Evolutionary conservation across 495 filamentous ascomycete species (phyloP), one percentile per base, ranked within the genome.

Genomic region (Hypoxylon crocopeplum): DNA sequence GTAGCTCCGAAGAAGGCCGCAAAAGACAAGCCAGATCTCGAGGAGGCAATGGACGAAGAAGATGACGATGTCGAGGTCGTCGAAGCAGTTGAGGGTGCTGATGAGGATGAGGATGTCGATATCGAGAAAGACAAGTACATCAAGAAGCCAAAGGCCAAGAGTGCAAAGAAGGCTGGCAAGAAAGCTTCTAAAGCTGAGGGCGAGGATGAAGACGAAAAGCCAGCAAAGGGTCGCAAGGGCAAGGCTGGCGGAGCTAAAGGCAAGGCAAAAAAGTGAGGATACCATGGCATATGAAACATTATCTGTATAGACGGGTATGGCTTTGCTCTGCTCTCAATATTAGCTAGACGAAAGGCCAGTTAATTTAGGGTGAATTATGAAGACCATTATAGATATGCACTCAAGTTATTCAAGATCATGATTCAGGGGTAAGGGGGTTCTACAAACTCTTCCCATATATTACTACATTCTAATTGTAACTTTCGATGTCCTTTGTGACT

Each of bases 81-180:
- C 19, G 80, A 86, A 25, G 48, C 33, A 3, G 61, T 20, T 13
- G 61, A 64, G 20, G 61, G 21, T 3, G 86, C 83, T 40, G 83
- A 84, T 40, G 88, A 88, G 2, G 82, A 86, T 1, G 88, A 91
- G 17, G 84, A 88, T 45, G 70, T 86, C 32, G 92, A 97, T 68
- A 69, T 98, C 19, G 89, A 86, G 65, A 97, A 94, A 70, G 95
- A 98, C 70, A 98, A 97, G 70, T 97, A 96, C 72, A 90, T 97
- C 69, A 96, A 93, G 73, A 79, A 86, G 67, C 89, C 92, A 7
- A 97, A 96, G 79, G 77, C 77, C 38, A 83, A 80, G 67, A 59
- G 66, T 20, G 69, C 74, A n/a, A 70, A 72, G 34, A 83, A 77
- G 60, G 88, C 84, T 56, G 74, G 72, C 17, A 54, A 70, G 46